These are phyloP conservation scores for Monosporozyma yasuniensis DNA, from an alignment of 805 yeast genomes.

Conservation along the genomic window DNA sequence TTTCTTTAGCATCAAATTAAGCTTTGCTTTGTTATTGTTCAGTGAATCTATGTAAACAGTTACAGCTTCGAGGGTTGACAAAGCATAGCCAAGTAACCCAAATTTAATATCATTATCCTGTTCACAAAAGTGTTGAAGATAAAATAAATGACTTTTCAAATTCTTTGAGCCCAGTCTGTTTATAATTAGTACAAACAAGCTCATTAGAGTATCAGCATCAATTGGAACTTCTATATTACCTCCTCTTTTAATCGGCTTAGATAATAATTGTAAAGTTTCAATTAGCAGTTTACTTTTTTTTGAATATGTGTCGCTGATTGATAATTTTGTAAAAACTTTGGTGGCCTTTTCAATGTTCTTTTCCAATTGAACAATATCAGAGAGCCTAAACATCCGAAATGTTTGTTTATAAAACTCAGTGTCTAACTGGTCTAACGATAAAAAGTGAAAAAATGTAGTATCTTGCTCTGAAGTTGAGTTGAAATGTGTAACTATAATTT, in stretches of 20 bases:
- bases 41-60: slow-evolving; percentile 37
- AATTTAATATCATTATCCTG: slow-evolving; percentile 34
- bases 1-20: neutral
- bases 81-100: slow-evolving; percentile 66
- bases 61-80: slow-evolving; percentile 81
- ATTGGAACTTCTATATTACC: slow-evolving; percentile 24
- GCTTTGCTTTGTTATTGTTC: neutral
- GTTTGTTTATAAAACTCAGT: slow-evolving; percentile 35
- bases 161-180: slow-evolving; percentile 50
- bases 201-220: slow-evolving; percentile 77
- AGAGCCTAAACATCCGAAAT: slow-evolving; percentile 22
- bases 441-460: neutral
- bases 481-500: slow-evolving; percentile 24
- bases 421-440: slow-evolving; percentile 38
- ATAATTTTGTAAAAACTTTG: slow-evolving; percentile 40
- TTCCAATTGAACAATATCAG: slow-evolving; percentile 30
- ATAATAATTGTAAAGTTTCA: slow-evolving; percentile 44
- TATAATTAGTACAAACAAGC: slow-evolving; percentile 63
- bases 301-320: slow-evolving; percentile 38
- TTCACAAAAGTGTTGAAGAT: slow-evolving; percentile 47
- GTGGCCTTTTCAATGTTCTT: slow-evolving; percentile 44
- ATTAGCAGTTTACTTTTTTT: slow-evolving; percentile 42
- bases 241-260: slow-evolving; percentile 19
- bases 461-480: neutral
- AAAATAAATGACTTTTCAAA: slow-evolving; percentile 55